phyloP scores from a whole-genome alignment of 805 yeast species.

The Maudiozyma barnettii region DNA sequence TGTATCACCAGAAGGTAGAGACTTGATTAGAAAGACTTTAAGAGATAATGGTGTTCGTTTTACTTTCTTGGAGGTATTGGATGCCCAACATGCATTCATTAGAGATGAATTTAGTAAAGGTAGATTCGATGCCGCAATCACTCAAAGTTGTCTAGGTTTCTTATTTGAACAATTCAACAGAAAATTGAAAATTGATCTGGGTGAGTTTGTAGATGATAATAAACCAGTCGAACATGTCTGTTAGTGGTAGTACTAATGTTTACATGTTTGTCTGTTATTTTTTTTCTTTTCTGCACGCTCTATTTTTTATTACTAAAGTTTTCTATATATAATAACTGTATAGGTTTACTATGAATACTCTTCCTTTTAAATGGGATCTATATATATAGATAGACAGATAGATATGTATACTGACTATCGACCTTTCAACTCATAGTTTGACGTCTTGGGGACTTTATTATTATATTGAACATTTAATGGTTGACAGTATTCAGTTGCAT shows the following conservation, averaged over 20 bases:
- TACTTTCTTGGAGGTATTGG: constrained; percentile 65
- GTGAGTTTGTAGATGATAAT: constrained; percentile 47
- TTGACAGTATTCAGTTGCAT: too few relatives aligned
- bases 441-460: too few relatives aligned
- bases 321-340: too few relatives aligned
- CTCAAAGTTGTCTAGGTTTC: constrained; percentile 57
- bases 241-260: constrained; percentile 20
- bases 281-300: too few relatives aligned
- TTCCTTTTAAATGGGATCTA: too few relatives aligned
- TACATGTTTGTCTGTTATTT: too few relatives aligned
- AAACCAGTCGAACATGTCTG: constrained; percentile 55
- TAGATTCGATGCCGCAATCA: constrained; percentile 72
- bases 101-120: constrained; percentile 73
- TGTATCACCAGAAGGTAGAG: constrained; percentile 71
- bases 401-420: too few relatives aligned
- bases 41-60: constrained; percentile 51
- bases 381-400: too few relatives aligned
- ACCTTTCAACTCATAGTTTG: too few relatives aligned
- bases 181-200: constrained; percentile 54
- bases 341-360: too few relatives aligned
- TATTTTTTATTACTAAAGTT: too few relatives aligned
- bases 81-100: constrained; percentile 77
- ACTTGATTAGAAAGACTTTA: constrained; percentile 51
- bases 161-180: constrained; percentile 63
- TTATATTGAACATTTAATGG: too few relatives aligned